These are phyloP conservation scores for Entomortierella lignicola DNA, from an alignment of 192 early-diverging fungal genomes.

Conservation along the genomic window DNA sequence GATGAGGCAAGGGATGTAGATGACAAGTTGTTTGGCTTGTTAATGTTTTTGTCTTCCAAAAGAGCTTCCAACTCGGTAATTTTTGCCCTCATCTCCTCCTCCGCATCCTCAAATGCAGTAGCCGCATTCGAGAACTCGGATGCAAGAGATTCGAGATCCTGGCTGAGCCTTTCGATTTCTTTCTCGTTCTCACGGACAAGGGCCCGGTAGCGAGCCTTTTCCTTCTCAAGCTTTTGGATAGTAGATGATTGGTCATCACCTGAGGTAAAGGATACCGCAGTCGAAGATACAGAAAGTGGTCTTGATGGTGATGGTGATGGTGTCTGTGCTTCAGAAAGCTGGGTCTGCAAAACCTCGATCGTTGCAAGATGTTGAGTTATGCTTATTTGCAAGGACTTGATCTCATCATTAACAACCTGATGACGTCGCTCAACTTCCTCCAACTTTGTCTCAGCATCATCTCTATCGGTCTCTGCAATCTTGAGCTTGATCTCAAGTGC, in stretches of 20 bases:
- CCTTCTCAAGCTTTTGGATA: slow-evolving; percentile 37
- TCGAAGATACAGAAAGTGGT: slow-evolving; percentile 19
- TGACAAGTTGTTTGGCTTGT: slow-evolving; percentile 14
- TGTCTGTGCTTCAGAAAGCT: slow-evolving; percentile 16
- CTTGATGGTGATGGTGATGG: slow-evolving; percentile 18
- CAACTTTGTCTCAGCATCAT: slow-evolving; percentile 39
- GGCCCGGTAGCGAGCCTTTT: slow-evolving; percentile 35
- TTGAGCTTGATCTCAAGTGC: slow-evolving; percentile 29
- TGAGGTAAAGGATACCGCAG: not conserved
- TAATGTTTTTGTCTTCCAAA: slow-evolving; percentile 21
- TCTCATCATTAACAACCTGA: slow-evolving; percentile 27
- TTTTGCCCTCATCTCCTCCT: slow-evolving; percentile 53
- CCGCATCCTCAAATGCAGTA: slow-evolving; percentile 49
- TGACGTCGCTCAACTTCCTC: slow-evolving; percentile 35
- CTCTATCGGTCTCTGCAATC: slow-evolving; percentile 37
- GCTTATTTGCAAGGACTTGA: slow-evolving; percentile 24
- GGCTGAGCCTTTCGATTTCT: slow-evolving; percentile 45
- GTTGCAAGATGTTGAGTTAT: slow-evolving; percentile 21
- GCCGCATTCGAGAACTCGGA: slow-evolving; percentile 53
- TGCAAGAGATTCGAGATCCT: slow-evolving; percentile 53
- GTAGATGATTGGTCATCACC: slow-evolving; percentile 20
- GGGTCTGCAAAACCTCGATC: slow-evolving; percentile 20
- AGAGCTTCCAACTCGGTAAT: slow-evolving; percentile 45
- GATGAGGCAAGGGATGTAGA: slow-evolving; percentile 28
- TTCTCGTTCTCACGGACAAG: slow-evolving; percentile 48